Evolutionary conservation across 352 stramenopile genomes (phyloP).

Genomic region (Phytophthora vignae): DNA sequence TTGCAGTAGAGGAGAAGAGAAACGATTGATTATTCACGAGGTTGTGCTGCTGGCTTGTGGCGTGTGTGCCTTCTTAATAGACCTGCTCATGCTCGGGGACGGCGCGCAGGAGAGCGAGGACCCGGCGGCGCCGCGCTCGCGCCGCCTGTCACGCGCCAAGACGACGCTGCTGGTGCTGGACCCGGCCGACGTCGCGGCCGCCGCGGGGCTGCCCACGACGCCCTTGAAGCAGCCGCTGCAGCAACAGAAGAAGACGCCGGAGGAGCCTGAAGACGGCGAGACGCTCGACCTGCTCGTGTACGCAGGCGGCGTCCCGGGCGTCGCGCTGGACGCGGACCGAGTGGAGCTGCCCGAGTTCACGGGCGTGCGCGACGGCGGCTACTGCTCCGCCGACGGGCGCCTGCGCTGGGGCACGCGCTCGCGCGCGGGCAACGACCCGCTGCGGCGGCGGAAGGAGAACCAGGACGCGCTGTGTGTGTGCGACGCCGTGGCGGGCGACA

Average conservation of each 20-base stretch:
- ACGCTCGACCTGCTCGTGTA: conserved; percentile 38
- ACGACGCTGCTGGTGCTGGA: conserved; percentile 49
- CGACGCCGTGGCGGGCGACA: conserved; percentile 58
- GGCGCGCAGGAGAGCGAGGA: conserved; percentile 22
- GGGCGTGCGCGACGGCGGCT: conserved; percentile 54
- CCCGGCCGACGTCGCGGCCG: conserved; percentile 17
- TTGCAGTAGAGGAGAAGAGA: too few relatives aligned
- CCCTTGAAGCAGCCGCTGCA: conserved; percentile 2
- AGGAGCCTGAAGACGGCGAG: conserved; percentile 12
- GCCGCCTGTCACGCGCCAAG: conserved; percentile 47
- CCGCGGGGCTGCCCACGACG: conserved; percentile 4
- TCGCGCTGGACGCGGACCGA: conserved; percentile 63
- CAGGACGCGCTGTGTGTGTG: conserved; percentile 79
- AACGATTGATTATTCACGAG: not conserved
- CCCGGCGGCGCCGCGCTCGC: conserved; percentile 7
- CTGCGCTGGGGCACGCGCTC: conserved; percentile 65
- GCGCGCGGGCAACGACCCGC: conserved; percentile 73
- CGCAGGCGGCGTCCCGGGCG: conserved; percentile 73
- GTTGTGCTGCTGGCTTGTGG: not conserved
- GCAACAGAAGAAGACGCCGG: conserved; percentile 10
- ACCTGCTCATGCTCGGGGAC: conserved; percentile 37
- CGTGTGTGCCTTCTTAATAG: not conserved
- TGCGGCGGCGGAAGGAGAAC: conserved; percentile 87
- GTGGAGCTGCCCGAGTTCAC: conserved; percentile 76
- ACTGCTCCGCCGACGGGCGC: conserved; percentile 50